Evolutionary conservation across 208 protist species (phyloP).

Genomic region (Porcisia hertigi): DNA sequence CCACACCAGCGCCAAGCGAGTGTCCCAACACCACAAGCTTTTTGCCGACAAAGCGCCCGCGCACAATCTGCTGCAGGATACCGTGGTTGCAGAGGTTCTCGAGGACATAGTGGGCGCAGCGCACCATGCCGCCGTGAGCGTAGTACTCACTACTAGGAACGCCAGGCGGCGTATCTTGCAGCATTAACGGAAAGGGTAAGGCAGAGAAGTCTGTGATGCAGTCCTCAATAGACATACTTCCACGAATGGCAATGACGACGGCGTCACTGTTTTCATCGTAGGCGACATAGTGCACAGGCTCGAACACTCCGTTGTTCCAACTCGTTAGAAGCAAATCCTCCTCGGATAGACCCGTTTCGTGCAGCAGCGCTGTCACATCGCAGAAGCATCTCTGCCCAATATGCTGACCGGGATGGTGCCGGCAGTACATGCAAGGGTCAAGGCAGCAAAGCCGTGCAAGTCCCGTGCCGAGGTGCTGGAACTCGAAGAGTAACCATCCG

Average conservation of each 20-base stretch:
- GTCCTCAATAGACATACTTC: slow-evolving; percentile 87
- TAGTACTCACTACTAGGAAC: slow-evolving; percentile 56
- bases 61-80: slow-evolving; percentile 49
- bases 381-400: slow-evolving; percentile 53
- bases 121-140: slow-evolving; percentile 84
- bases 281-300: slow-evolving; percentile 81
- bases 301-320: slow-evolving; percentile 70
- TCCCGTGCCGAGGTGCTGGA: slow-evolving; percentile 61
- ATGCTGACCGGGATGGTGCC: slow-evolving; percentile 45
- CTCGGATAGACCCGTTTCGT: slow-evolving; percentile 50
- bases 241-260: slow-evolving; percentile 81
- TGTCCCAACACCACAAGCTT: slow-evolving; percentile 80
- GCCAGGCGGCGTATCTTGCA: slow-evolving; percentile 28
- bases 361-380: slow-evolving; percentile 68
- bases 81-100: slow-evolving; percentile 56
- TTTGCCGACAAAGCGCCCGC: slow-evolving; percentile 37
- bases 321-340: slow-evolving; percentile 73
- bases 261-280: slow-evolving; percentile 56
- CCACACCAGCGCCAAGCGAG: slow-evolving; percentile 85
- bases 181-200: slow-evolving; percentile 39
- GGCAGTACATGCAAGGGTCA: slow-evolving; percentile 75
- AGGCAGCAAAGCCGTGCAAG: slow-evolving; percentile 57
- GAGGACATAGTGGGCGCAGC: slow-evolving; percentile 61
- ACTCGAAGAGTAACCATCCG: slow-evolving; percentile 76
- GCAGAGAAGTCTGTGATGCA: slow-evolving; percentile 82